Conservation (phyloP, 179 eudicot species). For the Beta macrorhiza region DNA sequence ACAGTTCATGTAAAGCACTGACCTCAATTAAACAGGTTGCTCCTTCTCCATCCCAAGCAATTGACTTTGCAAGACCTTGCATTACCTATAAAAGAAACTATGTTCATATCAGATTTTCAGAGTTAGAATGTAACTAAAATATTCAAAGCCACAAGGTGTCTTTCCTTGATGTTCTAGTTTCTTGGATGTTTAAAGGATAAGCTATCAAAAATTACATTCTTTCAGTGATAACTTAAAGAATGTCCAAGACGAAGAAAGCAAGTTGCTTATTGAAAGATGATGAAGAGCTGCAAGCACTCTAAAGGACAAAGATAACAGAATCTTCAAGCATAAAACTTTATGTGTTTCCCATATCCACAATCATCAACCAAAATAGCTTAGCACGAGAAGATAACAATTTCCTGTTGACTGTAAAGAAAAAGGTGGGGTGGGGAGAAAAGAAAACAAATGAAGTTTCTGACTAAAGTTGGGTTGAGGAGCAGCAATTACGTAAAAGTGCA, state of each 20-base stretch:
- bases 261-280: background rate
- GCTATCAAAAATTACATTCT: background rate
- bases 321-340: background rate
- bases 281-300: background rate
- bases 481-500: background rate
- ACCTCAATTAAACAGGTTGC: constrained; percentile 99
- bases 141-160: background rate
- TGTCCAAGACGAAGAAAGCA: background rate
- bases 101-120: background rate
- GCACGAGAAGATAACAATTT: background rate
- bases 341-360: background rate
- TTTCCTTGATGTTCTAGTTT: background rate
- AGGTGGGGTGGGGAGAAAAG: background rate
- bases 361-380: background rate
- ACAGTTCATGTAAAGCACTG: constrained; percentile 12
- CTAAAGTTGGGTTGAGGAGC: background rate
- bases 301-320: background rate
- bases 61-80: constrained; percentile 98
- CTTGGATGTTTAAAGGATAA: background rate
- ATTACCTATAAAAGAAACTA: constrained; percentile 57
- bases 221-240: background rate
- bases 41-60: constrained; percentile 99
- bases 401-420: background rate
- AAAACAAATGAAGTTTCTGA: background rate
- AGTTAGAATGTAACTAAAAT: background rate